Evolutionary conservation across 2,329 filamentous ascomycete genomes (phyloP).

Genomic region (Trichoderma atroviride): DNA sequence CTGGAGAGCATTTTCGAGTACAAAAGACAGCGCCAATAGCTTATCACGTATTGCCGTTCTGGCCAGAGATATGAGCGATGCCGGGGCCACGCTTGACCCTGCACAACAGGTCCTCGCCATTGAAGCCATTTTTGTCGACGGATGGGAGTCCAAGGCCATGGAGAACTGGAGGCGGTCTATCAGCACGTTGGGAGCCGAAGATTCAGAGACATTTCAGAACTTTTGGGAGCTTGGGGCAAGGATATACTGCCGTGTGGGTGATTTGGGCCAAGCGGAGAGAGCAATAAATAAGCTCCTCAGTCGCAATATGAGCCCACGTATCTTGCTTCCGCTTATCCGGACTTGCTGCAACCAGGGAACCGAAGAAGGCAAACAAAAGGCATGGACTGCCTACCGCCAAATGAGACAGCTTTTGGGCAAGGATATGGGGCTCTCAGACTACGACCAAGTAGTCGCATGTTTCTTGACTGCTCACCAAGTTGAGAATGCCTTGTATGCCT

Average conservation of each 20-base stretch:
- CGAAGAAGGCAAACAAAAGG: constrained; percentile 53
- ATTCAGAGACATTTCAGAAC: constrained; percentile 49
- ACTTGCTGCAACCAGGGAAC: constrained; percentile 60
- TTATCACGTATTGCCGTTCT: constrained; percentile 64
- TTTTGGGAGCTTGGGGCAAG: constrained; percentile 69
- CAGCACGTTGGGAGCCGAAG: constrained; percentile 52
- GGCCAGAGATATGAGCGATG: constrained; percentile 65
- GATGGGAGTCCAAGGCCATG: constrained; percentile 61
- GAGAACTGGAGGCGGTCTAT: constrained; percentile 65
- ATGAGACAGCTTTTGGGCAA: constrained; percentile 63
- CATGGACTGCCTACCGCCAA: constrained; percentile 68
- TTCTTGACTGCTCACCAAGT: constrained; percentile 69
- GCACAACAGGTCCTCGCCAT: constrained; percentile 67
- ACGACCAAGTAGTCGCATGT: constrained; percentile 71
- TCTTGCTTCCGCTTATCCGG: constrained; percentile 69
- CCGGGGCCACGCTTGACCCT: constrained; percentile 57
- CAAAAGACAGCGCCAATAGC: constrained; percentile 56
- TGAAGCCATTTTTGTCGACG: constrained; percentile 67
- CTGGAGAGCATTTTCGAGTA: constrained; percentile 63
- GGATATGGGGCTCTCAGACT: constrained; percentile 70
- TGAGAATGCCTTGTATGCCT: constrained; percentile 71
- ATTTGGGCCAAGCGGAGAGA: constrained; percentile 61
- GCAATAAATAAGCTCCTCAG: constrained; percentile 58
- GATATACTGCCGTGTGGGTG: constrained; percentile 61
- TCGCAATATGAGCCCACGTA: constrained; percentile 53